phyloP scores from a whole-genome alignment of 2,329 filamentous ascomycete species.

The Colletotrichum kahawae region DNA sequence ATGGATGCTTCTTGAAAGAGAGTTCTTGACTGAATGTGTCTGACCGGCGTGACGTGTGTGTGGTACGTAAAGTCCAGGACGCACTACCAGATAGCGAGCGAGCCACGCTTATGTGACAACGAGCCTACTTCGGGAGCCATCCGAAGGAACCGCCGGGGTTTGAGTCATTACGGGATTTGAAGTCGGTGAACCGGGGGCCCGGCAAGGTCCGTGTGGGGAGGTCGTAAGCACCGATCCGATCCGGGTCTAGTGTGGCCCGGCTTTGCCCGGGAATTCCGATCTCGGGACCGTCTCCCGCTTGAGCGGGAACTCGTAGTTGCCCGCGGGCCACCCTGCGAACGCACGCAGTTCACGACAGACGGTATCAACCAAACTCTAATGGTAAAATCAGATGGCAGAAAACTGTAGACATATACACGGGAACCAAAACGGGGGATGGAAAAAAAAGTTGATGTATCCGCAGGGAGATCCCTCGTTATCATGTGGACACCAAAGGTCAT shows the following conservation, averaged over 20 bases:
- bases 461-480: background rate
- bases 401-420: background rate
- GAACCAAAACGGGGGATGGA: background rate
- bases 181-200: background rate
- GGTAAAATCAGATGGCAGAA: background rate
- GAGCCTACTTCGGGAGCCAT: background rate
- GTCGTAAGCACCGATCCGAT: background rate
- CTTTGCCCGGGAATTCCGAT: background rate
- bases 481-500: background rate
- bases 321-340: background rate
- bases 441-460: background rate
- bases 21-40: background rate
- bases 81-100: background rate
- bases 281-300: background rate
- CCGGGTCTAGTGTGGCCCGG: background rate
- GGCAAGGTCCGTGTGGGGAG: background rate
- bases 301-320: background rate
- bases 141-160: background rate
- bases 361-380: background rate
- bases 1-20: background rate
- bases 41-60: background rate
- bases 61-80: background rate
- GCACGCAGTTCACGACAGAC: background rate
- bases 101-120: background rate
- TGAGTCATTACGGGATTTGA: conserved; percentile 1